Evolutionary conservation across 768 basidiomycete genomes (phyloP).

Genomic region (Porphyrellus cyaneotinctus): DNA sequence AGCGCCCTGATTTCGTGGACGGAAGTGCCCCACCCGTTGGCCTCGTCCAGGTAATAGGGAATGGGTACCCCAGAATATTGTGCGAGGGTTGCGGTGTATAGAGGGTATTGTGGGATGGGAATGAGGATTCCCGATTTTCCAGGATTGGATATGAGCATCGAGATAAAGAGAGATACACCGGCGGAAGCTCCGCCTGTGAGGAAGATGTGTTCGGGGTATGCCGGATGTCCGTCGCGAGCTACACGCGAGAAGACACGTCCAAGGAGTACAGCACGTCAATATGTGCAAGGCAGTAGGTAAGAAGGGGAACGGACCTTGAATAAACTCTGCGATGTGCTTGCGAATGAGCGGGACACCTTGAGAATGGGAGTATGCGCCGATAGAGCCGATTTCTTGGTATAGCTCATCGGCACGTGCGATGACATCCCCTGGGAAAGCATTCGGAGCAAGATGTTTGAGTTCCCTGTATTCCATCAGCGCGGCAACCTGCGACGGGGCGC

Average conservation of each 20-base stretch:
- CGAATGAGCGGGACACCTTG: slow-evolving; percentile 91
- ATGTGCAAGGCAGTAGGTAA: background rate
- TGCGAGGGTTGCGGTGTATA: slow-evolving; percentile 94
- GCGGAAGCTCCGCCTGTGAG: slow-evolving; percentile 92
- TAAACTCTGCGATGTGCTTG: slow-evolving; percentile 84
- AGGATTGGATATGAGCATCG: slow-evolving; percentile 67
- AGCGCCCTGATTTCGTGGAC: slow-evolving; percentile 60
- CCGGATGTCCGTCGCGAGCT: slow-evolving; percentile 90
- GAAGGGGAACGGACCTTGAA: slow-evolving; percentile 54
- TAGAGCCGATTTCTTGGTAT: slow-evolving; percentile 80
- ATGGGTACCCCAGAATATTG: slow-evolving; percentile 75
- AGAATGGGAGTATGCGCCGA: slow-evolving; percentile 94
- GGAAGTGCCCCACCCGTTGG: slow-evolving; percentile 78
- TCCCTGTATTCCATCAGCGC: slow-evolving; percentile 91
- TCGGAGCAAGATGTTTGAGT: slow-evolving; percentile 68
- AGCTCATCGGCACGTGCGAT: slow-evolving; percentile 78
- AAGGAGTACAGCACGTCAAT: slow-evolving; percentile 3
- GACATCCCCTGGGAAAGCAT: slow-evolving; percentile 83
- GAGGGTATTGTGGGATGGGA: slow-evolving; percentile 96
- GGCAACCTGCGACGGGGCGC: slow-evolving; percentile 55
- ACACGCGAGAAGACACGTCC: background rate
- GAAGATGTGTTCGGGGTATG: slow-evolving; percentile 83
- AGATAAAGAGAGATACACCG: slow-evolving; percentile 85
- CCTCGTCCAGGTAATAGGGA: slow-evolving; percentile 87
- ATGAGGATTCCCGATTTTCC: slow-evolving; percentile 74